Conservation (phyloP, 116 monocot species). For the Trichopus zeylanicus region DNA sequence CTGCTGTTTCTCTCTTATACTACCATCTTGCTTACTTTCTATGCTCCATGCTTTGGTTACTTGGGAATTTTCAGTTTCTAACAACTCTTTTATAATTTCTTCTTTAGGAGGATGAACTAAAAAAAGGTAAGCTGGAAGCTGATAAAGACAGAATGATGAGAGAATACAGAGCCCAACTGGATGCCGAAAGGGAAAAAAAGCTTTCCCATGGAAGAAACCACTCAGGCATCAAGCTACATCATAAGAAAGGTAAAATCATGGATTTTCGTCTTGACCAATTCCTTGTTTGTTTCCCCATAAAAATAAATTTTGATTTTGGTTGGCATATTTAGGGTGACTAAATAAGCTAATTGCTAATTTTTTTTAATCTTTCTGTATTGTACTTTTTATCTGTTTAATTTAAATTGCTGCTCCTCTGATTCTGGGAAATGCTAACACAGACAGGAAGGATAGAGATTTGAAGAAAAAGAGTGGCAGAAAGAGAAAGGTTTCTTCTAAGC, state of each 20-base stretch:
- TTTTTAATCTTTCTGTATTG: neutral
- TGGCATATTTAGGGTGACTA: neutral
- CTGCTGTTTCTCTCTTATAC: too few relatives aligned
- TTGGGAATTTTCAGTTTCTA: too few relatives aligned
- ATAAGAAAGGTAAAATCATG: slow-evolving; percentile 58
- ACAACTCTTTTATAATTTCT: neutral
- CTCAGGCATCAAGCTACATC: slow-evolving; percentile 52
- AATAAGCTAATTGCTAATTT: too few relatives aligned
- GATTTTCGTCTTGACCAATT: neutral
- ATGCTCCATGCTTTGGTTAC: too few relatives aligned
- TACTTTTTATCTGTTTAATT: neutral
- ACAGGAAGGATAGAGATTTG: slow-evolving; percentile 66
- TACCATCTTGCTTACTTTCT: too few relatives aligned
- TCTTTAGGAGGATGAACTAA: slow-evolving; percentile 79
- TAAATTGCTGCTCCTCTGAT: slow-evolving; percentile 8
- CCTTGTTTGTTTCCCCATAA: neutral
- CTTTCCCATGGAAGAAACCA: slow-evolving; percentile 84
- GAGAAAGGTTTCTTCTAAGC: slow-evolving; percentile 45
- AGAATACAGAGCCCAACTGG: slow-evolving; percentile 95
- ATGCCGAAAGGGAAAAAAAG: slow-evolving; percentile 87
- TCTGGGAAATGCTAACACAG: slow-evolving; percentile 25
- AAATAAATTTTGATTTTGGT: neutral
- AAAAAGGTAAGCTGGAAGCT: slow-evolving; percentile 84
- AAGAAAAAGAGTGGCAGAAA: slow-evolving; percentile 70
- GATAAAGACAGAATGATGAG: slow-evolving; percentile 99